These are phyloP conservation scores for Candida silvicultrix DNA, from an alignment of 805 yeast species.

Conservation along the genomic window DNA sequence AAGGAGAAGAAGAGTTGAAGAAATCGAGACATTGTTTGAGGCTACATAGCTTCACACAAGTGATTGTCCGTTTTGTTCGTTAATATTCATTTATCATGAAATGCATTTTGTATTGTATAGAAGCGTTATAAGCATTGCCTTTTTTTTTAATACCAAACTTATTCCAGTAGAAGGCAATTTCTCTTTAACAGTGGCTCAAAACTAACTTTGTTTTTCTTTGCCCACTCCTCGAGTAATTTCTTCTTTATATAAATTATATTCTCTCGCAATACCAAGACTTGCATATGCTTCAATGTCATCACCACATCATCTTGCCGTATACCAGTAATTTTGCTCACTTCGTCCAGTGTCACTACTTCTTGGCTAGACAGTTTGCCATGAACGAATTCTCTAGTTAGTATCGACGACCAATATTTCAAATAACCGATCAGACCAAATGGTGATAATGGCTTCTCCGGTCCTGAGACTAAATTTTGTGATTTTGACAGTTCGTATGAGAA, in stretches of 20 bases:
- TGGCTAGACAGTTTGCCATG: constrained; percentile 31
- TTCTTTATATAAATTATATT: constrained; percentile 11
- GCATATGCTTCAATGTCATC: constrained; percentile 52
- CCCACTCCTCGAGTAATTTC: constrained; percentile 10
- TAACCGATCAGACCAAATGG: constrained; percentile 75
- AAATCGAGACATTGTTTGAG: constrained; percentile 61
- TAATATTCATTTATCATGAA: no score
- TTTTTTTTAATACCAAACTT: neutral
- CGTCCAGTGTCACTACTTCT: constrained; percentile 35
- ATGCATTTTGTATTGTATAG: no score
- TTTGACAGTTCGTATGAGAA: constrained; percentile 76
- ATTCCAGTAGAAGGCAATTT: neutral
- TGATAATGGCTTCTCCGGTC: constrained; percentile 90
- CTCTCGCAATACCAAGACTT: constrained; percentile 28
- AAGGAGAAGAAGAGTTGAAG: constrained; percentile 63
- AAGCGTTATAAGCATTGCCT: neutral
- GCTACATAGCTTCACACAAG: constrained; percentile 4
- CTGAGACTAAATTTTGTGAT: constrained; percentile 59
- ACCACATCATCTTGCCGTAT: constrained; percentile 58
- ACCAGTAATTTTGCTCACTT: constrained; percentile 52
- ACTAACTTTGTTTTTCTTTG: constrained; percentile 9
- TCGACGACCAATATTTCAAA: constrained; percentile 66
- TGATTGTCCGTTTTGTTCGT: neutral
- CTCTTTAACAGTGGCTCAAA: constrained; percentile 8
- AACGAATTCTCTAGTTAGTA: constrained; percentile 37